These are phyloP conservation scores for Neospermospora avenae DNA, from an alignment of 2,329 filamentous ascomycete genomes.

Conservation along the genomic window DNA sequence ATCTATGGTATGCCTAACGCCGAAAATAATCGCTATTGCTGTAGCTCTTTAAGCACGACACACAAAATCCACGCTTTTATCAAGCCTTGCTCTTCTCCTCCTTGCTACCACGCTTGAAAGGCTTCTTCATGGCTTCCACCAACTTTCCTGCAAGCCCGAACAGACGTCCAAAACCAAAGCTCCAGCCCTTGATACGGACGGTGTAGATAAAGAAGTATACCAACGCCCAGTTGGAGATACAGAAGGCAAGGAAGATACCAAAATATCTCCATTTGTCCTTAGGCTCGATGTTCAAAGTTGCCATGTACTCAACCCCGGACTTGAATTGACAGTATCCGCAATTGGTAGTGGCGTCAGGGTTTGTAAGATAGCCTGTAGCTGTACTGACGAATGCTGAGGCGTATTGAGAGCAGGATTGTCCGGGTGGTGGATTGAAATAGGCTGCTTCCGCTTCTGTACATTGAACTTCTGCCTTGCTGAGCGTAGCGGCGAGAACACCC, in stretches of 20 bases:
- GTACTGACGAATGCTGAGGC: conserved; percentile 54
- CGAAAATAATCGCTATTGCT: background rate
- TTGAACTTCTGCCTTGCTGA: conserved; percentile 48
- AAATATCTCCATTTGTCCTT: conserved; percentile 69
- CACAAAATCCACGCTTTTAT: background rate
- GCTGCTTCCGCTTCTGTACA: conserved; percentile 55
- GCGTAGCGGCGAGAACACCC: conserved; percentile 62
- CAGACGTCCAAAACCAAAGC: conserved; percentile 61
- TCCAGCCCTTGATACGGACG: conserved; percentile 67
- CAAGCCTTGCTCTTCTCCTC: background rate
- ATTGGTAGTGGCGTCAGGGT: conserved; percentile 52
- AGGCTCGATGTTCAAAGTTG: conserved; percentile 47
- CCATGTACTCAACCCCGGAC: conserved; percentile 61
- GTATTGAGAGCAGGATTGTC: conserved; percentile 62
- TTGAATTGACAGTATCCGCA: conserved; percentile 71
- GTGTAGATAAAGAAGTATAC: conserved; percentile 78
- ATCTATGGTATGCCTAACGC: background rate
- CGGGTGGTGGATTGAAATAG: conserved; percentile 61
- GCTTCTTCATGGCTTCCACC: conserved; percentile 36
- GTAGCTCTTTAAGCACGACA: background rate
- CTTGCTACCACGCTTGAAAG: background rate
- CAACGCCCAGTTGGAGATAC: conserved; percentile 65
- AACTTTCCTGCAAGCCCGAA: conserved; percentile 47
- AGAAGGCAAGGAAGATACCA: conserved; percentile 70
- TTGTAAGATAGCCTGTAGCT: conserved; percentile 59